A percentile compares a stretch with the other conserved stretches of the same genome.
These are phyloP conservation scores for Lanmaoa rubissima DNA, from an alignment of 768 basidiomycete species.

Conservation along the genomic window DNA sequence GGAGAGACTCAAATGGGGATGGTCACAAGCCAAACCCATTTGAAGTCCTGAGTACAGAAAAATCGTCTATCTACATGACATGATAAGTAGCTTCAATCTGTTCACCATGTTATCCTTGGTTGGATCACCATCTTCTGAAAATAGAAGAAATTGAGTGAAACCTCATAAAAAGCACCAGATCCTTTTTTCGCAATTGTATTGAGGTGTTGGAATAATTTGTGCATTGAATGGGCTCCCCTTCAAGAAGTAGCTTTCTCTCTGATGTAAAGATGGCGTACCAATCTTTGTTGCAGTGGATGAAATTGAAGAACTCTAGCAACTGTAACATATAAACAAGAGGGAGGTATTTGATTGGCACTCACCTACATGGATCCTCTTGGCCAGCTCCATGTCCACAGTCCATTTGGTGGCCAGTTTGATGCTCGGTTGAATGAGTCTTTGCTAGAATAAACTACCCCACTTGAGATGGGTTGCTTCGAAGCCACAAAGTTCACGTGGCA, in stretches of 20 bases:
- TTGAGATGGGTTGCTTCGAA: conserved; percentile 77
- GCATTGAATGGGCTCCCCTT: conserved; percentile 73
- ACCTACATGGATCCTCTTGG: conserved; percentile 64
- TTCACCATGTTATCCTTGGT: conserved; percentile 1
- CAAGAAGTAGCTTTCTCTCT: conserved; percentile 60
- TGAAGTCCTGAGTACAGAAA: conserved; percentile 79
- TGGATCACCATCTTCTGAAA: background rate
- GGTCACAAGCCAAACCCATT: conserved; percentile 83
- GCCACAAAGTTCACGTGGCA: conserved; percentile 89
- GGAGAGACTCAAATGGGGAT: conserved; percentile 62
- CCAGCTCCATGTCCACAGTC: conserved; percentile 77
- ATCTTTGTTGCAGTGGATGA: conserved; percentile 67
- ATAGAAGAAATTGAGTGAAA: conserved; percentile 27
- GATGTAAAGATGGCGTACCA: conserved; percentile 85
- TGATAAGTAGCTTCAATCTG: background rate
- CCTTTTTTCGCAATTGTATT: conserved; percentile 72
- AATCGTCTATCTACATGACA: conserved; percentile 76
- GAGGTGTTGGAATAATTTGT: conserved; percentile 79
- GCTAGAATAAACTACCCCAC: conserved; percentile 85
- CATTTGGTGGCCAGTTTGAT: conserved; percentile 75
- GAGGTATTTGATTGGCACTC: background rate
- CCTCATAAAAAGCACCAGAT: conserved; percentile 79
- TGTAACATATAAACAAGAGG: conserved; percentile 15
- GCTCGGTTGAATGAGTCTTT: conserved; percentile 69
- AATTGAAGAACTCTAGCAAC: conserved; percentile 38